These are phyloP conservation scores for Prosopis cineraria DNA, from an alignment of 306 rosid species.

Conservation along the genomic window DNA sequence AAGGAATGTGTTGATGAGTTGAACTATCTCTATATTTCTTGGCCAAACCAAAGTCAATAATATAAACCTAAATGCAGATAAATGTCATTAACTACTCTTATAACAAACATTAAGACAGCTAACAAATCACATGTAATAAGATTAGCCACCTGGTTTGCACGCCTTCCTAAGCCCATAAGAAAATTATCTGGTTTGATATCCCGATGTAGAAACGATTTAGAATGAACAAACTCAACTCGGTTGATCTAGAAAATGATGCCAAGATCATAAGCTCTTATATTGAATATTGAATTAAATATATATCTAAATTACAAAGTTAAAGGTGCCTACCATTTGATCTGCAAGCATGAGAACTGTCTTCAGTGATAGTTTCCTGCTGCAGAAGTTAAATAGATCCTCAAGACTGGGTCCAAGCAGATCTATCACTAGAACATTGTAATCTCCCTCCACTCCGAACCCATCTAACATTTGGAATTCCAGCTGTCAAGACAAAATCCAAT, in stretches of 20 bases:
- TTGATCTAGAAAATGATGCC: slow-evolving; percentile 57
- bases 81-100: slow-evolving; percentile 32
- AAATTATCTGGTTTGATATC: slow-evolving; percentile 94
- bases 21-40: slow-evolving; percentile 92
- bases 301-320: not conserved
- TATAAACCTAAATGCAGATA: slow-evolving; percentile 54
- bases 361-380: slow-evolving; percentile 84
- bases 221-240: slow-evolving; percentile 84
- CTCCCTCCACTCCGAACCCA: slow-evolving; percentile 95
- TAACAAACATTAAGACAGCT: slow-evolving; percentile 2
- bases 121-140: not conserved
- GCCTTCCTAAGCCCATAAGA: slow-evolving; percentile 91
- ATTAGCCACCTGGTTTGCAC: slow-evolving; percentile 77
- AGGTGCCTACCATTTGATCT: slow-evolving; percentile 76
- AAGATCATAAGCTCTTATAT: not conserved
- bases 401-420: slow-evolving; percentile 97
- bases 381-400: slow-evolving; percentile 88
- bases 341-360: slow-evolving; percentile 94
- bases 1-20: slow-evolving; percentile 95
- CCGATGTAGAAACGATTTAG: slow-evolving; percentile 85
- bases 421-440: slow-evolving; percentile 85
- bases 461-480: slow-evolving; percentile 81
- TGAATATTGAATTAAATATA: not conserved
- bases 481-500: slow-evolving; percentile 47
- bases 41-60: slow-evolving; percentile 96